Conservation (phyloP, 257 asterid species). For the Euphrasia confusa region DNA sequence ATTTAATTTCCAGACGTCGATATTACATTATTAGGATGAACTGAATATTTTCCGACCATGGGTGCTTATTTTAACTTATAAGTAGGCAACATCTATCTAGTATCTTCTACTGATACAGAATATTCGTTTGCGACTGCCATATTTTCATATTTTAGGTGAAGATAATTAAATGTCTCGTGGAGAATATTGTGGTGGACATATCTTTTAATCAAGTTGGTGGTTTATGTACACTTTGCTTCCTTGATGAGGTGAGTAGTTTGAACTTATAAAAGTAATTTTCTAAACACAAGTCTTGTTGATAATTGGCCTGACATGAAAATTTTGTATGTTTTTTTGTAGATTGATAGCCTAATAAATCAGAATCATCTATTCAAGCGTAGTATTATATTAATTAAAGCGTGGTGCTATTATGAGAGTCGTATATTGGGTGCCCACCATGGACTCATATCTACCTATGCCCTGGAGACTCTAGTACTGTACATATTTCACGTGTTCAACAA, state of each 20-base stretch:
- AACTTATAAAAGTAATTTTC: conserved; percentile 8
- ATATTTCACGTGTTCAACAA: conserved; percentile 88
- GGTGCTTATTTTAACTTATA: conserved; percentile 11
- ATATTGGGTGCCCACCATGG: conserved; percentile 96
- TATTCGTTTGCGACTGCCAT: not conserved
- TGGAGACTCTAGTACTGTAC: conserved; percentile 90
- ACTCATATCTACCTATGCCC: conserved; percentile 88
- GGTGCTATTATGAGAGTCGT: conserved; percentile 99
- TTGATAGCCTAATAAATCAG: conserved; percentile 70
- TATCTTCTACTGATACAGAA: conserved; percentile 3
- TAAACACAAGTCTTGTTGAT: conserved; percentile 8
- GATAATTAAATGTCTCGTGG: conserved; percentile 86
- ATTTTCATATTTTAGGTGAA: conserved; percentile 54
- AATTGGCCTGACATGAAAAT: conserved; percentile 17
- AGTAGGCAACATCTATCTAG: not conserved
- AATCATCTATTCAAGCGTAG: conserved; percentile 93
- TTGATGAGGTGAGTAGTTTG: conserved; percentile 62
- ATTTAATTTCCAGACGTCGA: conserved; percentile 10
- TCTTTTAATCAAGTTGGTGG: conserved; percentile 97
- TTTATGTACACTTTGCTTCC: conserved; percentile 86
- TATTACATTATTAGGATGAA: not conserved
- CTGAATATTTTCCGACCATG: conserved; percentile 1
- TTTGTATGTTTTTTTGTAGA: conserved; percentile 40
- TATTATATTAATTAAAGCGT: conserved; percentile 84
- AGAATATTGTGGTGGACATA: conserved; percentile 89